These are phyloP conservation scores for Yarrowia divulgata DNA, from an alignment of 805 yeast genomes.

Conservation along the genomic window DNA sequence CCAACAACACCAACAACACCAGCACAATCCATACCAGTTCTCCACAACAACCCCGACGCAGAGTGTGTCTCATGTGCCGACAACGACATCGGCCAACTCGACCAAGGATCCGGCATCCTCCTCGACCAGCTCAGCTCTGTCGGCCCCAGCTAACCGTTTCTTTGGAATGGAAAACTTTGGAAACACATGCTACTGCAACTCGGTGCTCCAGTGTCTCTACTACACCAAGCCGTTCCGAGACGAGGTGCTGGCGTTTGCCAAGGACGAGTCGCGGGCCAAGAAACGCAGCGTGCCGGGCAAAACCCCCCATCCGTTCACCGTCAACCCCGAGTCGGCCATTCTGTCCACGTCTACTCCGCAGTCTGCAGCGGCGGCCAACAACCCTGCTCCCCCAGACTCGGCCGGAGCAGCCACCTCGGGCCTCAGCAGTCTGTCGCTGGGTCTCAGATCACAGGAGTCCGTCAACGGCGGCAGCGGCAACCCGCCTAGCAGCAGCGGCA, in stretches of 20 bases:
- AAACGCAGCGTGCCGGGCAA: conserved; percentile 52
- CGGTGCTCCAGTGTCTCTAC: conserved; percentile 86
- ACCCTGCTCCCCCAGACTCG: background rate
- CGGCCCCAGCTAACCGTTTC: conserved; percentile 47
- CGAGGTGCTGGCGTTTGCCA: conserved; percentile 57
- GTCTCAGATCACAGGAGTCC: conserved; percentile 41
- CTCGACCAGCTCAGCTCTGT: background rate
- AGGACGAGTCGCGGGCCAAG: conserved; percentile 45
- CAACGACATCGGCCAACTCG: background rate
- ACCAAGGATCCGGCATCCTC: background rate
- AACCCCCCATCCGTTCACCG: conserved; percentile 50
- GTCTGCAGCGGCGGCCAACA: background rate
- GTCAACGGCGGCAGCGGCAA: conserved; percentile 43
- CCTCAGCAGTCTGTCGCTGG: conserved; percentile 21
- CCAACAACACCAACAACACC: background rate
- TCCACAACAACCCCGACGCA: conserved; percentile 26
- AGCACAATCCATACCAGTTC: conserved; percentile 14
- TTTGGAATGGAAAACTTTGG: conserved; percentile 57
- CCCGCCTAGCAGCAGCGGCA: conserved; percentile 44
- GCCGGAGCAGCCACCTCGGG: conserved; percentile 3
- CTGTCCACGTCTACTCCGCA: conserved; percentile 1
- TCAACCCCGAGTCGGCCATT: conserved; percentile 43
- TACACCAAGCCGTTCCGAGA: conserved; percentile 74
- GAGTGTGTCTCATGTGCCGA: background rate
- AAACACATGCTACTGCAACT: conserved; percentile 91